Conservation (phyloP, 176 grass and related monocot species). For the Miscanthus lutarioriparius region DNA sequence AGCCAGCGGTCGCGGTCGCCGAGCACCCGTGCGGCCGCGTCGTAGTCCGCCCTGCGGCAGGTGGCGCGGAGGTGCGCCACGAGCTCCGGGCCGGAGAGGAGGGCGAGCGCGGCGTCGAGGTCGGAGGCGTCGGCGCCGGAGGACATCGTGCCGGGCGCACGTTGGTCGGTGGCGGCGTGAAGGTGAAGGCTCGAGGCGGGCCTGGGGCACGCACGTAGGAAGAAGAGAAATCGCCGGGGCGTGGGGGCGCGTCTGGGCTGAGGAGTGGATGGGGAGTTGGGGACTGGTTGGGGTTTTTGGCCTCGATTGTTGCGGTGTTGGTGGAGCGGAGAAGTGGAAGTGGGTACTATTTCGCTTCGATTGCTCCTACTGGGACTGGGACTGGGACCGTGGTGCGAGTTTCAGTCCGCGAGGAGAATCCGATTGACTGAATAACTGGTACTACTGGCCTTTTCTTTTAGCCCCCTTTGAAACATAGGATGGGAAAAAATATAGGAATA, state of each 20-base stretch:
- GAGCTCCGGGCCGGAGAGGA: slow-evolving; percentile 21
- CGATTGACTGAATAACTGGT: no score
- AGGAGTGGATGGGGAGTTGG: not conserved
- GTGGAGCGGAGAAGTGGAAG: no score
- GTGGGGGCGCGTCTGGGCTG: no score
- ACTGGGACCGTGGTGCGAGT: no score
- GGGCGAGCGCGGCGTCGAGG: slow-evolving; percentile 18
- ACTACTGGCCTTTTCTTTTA: no score
- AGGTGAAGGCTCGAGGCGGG: not conserved
- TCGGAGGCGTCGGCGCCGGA: not conserved
- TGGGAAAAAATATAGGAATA: no score
- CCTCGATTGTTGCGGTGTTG: not conserved
- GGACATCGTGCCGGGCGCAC: not conserved
- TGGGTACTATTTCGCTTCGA: no score
- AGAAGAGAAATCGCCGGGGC: not conserved
- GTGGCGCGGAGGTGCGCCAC: slow-evolving; percentile 19
- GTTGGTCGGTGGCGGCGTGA: not conserved
- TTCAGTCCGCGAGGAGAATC: no score
- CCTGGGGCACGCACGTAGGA: not conserved
- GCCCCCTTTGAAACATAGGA: no score
- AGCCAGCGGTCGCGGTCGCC: slow-evolving; percentile 17
- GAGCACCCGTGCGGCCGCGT: slow-evolving; percentile 38
- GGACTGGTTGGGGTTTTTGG: not conserved
- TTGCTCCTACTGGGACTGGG: no score
- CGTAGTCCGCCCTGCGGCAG: slow-evolving; percentile 21